Evolutionary conservation across 768 basidiomycete genomes (phyloP).

Genomic region (Amyloporia xantha): DNA sequence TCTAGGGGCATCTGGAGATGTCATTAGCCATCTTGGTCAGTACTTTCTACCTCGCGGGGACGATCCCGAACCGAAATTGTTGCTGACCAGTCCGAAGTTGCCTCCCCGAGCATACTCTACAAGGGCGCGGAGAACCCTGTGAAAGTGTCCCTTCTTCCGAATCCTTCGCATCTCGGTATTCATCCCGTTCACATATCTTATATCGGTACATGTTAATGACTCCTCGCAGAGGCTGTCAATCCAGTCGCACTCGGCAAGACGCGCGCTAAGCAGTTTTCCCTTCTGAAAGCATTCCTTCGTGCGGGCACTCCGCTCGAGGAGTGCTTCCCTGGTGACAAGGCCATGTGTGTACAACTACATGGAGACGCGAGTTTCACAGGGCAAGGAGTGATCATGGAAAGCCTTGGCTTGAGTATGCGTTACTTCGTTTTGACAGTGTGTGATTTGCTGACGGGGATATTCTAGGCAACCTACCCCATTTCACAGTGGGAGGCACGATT

Average conservation of each 20-base stretch:
- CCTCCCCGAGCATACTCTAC: slow-evolving; percentile 61
- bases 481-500: slow-evolving; percentile 83
- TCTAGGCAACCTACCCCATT: slow-evolving; percentile 82
- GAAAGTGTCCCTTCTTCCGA: slow-evolving; percentile 74
- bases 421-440: neutral
- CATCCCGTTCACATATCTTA: no score
- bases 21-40: slow-evolving; percentile 77
- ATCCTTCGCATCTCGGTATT: slow-evolving; percentile 70
- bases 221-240: slow-evolving; percentile 62
- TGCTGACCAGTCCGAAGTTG: slow-evolving; percentile 31
- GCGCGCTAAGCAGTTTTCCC: slow-evolving; percentile 81
- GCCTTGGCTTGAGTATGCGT: slow-evolving; percentile 74
- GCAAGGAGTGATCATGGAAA: slow-evolving; percentile 88
- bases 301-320: slow-evolving; percentile 19
- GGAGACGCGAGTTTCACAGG: slow-evolving; percentile 91
- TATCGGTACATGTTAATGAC: no score
- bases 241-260: slow-evolving; percentile 87
- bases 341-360: slow-evolving; percentile 86
- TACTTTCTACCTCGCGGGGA: slow-evolving; percentile 7
- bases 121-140: slow-evolving; percentile 40
- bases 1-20: slow-evolving; percentile 70
- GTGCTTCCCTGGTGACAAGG: slow-evolving; percentile 52
- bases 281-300: slow-evolving; percentile 56
- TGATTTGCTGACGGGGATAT: neutral
- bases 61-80: neutral